Evolutionary conservation across 768 basidiomycete genomes (phyloP), one percentile per base, ranked within the genome.

Genomic region (Lentinula sp.): DNA sequence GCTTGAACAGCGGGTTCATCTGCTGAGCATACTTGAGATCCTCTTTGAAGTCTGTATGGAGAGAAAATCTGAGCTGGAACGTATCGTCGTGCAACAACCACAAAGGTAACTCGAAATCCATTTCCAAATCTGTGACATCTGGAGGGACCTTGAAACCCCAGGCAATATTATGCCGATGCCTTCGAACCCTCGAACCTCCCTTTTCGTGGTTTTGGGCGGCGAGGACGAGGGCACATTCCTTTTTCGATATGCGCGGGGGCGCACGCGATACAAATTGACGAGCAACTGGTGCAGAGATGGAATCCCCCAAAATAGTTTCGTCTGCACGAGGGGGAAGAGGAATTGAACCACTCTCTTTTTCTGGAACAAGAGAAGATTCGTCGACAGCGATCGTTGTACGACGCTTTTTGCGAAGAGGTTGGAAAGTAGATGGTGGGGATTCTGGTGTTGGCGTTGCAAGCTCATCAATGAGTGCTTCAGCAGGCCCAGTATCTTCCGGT

Each of bases 111-210:
- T 80, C 77, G 65, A 81, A 89, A 46, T 88, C 85, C 62, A 71
- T 75, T 34, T 60, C 59, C 23, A 73, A 62, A 57, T 80, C 77
- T 62, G 79, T 78, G 40, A 84, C 62, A 39, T 76, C 79, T 1
- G 68, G 65, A 5, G 82, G 83, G n/a, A 87, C 74, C 63, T 82
- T 79, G 46, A 76, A 73, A 0, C 88, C 88, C 66, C 88, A 90
- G 8, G 86, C 84, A 15, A 75, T 78, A 45, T 80, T 71, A 63
- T 82, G 78, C 61, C 86, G 76, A 63, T 79, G 77, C 10, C 82
- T 78, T 28, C 55, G 55, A 67, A 81, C 80, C 59, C 83, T 73
- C 23, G 76, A 72, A 18, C 74, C 74, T 13, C 77, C 78, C 46
- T 56, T 40, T 16, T 56, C 55, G 55, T 28, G 11, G 3, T 56